Percentiles rank a stretch among this genome's conserved stretches.
Evolutionary conservation across 148 eudicot species (phyloP).

Genomic region (Talinum fruticosum): DNA sequence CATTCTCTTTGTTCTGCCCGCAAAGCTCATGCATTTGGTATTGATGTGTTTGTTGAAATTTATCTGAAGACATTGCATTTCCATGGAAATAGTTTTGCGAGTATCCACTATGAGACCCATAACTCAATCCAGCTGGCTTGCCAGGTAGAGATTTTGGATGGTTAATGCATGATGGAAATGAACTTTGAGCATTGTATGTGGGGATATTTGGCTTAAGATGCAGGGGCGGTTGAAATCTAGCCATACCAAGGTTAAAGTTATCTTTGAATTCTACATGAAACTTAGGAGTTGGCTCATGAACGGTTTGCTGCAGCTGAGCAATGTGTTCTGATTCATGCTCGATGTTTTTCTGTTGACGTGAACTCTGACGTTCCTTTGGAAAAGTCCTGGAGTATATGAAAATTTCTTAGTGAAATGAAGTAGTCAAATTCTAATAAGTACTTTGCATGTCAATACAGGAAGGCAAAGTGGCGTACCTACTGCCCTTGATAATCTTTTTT

Average conservation of each 20-base stretch:
- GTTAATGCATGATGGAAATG: background rate
- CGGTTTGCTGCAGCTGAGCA: constrained; percentile 9
- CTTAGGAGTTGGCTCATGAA: constrained; percentile 5
- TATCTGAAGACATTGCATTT: background rate
- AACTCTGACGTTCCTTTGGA: constrained; percentile 14
- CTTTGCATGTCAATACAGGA: background rate
- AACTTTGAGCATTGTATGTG: constrained; percentile 8
- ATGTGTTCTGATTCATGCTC: background rate
- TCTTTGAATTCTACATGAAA: constrained; percentile 11
- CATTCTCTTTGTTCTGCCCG: constrained; percentile 2
- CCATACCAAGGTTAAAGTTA: background rate
- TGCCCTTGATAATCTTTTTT: constrained; percentile 22
- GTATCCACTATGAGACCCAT: constrained; percentile 1
- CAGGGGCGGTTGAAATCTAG: constrained; percentile 3
- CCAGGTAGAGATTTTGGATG: background rate
- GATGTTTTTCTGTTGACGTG: constrained; percentile 18
- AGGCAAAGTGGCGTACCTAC: constrained; percentile 12
- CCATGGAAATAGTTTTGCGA: background rate
- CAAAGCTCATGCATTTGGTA: constrained; percentile 1
- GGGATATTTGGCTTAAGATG: background rate
- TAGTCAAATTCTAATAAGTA: background rate
- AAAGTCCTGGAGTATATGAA: constrained; percentile 18
- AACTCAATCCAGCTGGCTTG: background rate
- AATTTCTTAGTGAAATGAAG: background rate
- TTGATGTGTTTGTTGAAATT: background rate